These are phyloP conservation scores for Leucosporidium scottii DNA, from an alignment of 768 basidiomycete genomes.

Conservation along the genomic window DNA sequence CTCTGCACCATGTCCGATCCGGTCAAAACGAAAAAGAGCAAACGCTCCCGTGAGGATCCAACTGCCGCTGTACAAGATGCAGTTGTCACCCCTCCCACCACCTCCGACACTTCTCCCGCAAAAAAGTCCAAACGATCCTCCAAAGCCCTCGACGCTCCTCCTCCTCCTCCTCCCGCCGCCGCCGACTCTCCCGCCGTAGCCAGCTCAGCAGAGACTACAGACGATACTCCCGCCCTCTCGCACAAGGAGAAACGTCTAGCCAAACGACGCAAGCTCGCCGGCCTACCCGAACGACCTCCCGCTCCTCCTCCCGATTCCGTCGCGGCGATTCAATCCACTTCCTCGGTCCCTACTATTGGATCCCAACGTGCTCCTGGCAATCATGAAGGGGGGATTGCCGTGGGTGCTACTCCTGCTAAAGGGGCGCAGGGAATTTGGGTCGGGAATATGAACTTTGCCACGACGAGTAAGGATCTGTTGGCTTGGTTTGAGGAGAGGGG, in stretches of 20 bases:
- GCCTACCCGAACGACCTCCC: neutral
- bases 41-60: neutral
- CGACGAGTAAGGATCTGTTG: constrained; percentile 62
- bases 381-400: constrained; percentile 22
- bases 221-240: constrained; percentile 27
- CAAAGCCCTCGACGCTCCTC: neutral
- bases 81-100: neutral
- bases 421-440: constrained; percentile 69
- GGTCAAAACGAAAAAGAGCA: neutral
- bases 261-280: constrained; percentile 28
- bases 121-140: neutral
- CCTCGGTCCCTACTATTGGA: neutral
- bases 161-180: neutral
- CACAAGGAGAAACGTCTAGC: constrained; percentile 36
- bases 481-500: constrained; percentile 27
- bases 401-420: constrained; percentile 36
- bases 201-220: neutral
- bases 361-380: neutral
- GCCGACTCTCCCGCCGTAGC: neutral
- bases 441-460: constrained; percentile 87
- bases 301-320: neutral
- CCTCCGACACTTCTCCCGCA: neutral
- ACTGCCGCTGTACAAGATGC: neutral
- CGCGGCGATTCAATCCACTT: neutral
- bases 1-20: too few species aligned